Base-by-base conservation (phyloP, 2,329 filamentous ascomycete species). In the Elsinoe batatas region DNA sequence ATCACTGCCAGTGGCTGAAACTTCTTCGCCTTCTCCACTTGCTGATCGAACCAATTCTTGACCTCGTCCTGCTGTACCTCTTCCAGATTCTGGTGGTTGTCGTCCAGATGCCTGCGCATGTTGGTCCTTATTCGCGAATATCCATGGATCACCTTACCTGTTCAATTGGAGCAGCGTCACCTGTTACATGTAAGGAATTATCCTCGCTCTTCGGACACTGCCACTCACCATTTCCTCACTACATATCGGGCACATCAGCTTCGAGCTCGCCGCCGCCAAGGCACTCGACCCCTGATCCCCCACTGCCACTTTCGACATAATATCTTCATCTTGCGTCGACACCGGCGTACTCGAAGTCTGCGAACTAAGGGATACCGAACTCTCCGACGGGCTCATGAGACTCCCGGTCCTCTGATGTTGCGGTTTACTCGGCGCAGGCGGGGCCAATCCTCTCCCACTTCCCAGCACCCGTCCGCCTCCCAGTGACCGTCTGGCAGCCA, bases 11-110 rank as follows among this genome's bases (percentile, higher is more conserved):
- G 79, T 0, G 91, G 91, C 66, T 96, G 91, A 69, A 96, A 95
- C 61, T 85, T 85, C 71, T 93, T 95, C 10, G 91, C 91, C 69
- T 94, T 95, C 62, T 87, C 79, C 71, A 96, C 91, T 71, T 95
- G 91, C 66, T 88, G 87, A 74, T 94, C 88, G 72, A 96, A 95
- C 91, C 91, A 96, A 38, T 90, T 91, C 74, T 94, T 94, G 64
- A 95, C 90, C 71, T 96, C 89, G 70, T 95, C 88, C 67, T 95
- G 91, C 67, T 90, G 85, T 58, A 89, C 80, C 61, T 88, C 87
- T 67, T 94, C 87, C 12, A 96, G 80, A 66, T 95, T 91, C 69
- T 91, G 87, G 72, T 96, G 91, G 60, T 77, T 83, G 68, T 96
- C 91, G 73, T 96, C 91, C 66, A 96, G 78, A 71, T 88, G 85